A percentile compares a stretch with the other conserved stretches of the same genome.
Conservation (phyloP, 2,329 filamentous ascomycete species). For the Coniochaeta sp. region DNA sequence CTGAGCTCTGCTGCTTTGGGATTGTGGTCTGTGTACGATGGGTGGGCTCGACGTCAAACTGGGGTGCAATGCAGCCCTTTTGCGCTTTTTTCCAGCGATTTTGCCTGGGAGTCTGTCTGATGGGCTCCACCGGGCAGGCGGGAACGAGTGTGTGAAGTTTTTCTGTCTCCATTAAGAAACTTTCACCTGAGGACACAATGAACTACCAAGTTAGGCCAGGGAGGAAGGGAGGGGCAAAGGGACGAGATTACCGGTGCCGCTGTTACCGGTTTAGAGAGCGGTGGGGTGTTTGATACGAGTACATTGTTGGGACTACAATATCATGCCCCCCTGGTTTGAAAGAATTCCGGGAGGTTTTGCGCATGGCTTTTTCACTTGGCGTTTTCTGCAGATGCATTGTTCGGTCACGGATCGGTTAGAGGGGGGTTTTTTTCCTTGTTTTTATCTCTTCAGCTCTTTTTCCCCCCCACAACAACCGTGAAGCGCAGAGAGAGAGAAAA, state of each 20-base stretch:
- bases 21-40: neutral
- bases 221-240: neutral
- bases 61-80: too few species aligned
- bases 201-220: neutral
- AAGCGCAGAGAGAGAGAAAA: neutral
- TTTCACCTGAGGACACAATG: too few species aligned
- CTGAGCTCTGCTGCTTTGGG: neutral
- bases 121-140: too few species aligned
- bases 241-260: neutral
- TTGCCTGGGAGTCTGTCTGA: too few species aligned
- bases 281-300: neutral
- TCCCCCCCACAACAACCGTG: neutral
- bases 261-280: neutral
- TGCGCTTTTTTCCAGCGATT: too few species aligned
- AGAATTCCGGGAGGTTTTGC: neutral
- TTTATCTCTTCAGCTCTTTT: neutral
- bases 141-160: too few species aligned
- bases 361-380: neutral
- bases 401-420: neutral
- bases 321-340: neutral
- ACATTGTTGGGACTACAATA: neutral
- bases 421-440: neutral
- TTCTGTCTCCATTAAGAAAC: too few species aligned
- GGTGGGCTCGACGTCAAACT: neutral
- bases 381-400: neutral